Base-by-base conservation (phyloP, 345 rosid species). In the Cochlearia excelsa region DNA sequence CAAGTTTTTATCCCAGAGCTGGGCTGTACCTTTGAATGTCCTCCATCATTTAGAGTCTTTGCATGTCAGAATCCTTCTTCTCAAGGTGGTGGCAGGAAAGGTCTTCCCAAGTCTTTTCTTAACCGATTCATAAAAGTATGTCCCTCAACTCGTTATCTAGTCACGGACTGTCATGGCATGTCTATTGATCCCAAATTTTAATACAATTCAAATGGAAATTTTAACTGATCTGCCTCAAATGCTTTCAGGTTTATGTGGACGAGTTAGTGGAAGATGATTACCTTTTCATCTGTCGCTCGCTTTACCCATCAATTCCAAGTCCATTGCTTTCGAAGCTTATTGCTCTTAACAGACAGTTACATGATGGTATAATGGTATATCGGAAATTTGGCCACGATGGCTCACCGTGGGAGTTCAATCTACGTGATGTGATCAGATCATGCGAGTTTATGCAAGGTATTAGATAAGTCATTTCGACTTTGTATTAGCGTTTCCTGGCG, bases 21-120 rank as follows among this genome's bases (percentile, higher is more conserved):
- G 28, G 87, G 86, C 48, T 81, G 68, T 61, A 80, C 95, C 34
- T 92, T 80, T 69, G 84, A 69, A 54, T 92, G 98, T 57, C 95
- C 91, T 10, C 66, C 85, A 40, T 75, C 95, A 56, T 92, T 92
- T 64, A 82, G 91, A 73, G 78, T 92, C 69, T 92, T 92, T 76
- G 95, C 97, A 37, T 92, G 98, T 71, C 98, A 92, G 79, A 92
- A 92, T 77, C 98, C 98, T 73, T 78, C 94, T 46, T 78, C 82
- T 69, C 97, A 92, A 77, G 98, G 98, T 57, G 98, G 98, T 72
- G 98, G 98, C 46, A 76, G 98, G 73, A 92, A 92, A 79, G 94
- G 95, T 68, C 95, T 92, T 59, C 98, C 98, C 10, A 86, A 78
- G 74, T 92, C 98, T 49, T 92, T 92, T 68, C 81, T 92, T 46